phyloP scores from a whole-genome alignment of 352 stramenopile genomes.

The Globisporangium viniferum region DNA sequence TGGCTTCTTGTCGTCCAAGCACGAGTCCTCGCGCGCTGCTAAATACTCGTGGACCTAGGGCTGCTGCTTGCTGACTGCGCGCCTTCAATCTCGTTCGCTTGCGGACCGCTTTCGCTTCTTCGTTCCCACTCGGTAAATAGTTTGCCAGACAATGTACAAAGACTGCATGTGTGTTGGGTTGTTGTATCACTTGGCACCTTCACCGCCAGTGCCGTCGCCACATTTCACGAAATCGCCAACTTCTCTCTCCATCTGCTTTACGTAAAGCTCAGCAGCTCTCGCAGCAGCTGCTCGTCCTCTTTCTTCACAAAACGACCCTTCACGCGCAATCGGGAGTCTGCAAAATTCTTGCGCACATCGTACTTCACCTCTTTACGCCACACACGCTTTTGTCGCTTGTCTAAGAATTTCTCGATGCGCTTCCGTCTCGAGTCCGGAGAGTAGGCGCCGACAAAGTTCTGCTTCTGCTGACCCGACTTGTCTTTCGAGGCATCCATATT shows the following conservation, averaged over 20 bases:
- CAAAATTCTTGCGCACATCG: constrained; percentile 98
- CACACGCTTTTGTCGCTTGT: constrained; percentile 95
- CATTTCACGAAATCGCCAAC: not conserved
- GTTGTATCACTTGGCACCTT: not conserved
- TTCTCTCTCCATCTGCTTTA: constrained; percentile 26
- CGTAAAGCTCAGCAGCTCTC: constrained; percentile 82
- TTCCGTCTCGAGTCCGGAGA: constrained; percentile 92
- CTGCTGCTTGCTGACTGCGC: constrained; percentile 1
- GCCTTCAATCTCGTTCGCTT: constrained; percentile 5
- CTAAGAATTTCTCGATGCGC: constrained; percentile 92
- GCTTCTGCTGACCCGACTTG: constrained; percentile 56
- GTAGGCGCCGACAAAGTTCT: constrained; percentile 93
- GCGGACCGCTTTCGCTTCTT: not conserved
- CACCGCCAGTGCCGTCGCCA: not conserved
- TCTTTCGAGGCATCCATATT: constrained; percentile 38
- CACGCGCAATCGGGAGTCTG: constrained; percentile 94
- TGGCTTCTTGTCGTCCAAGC: constrained; percentile 10
- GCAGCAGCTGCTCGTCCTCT: constrained; percentile 92
- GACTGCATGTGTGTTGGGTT: not conserved
- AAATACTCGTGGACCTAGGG: constrained; percentile 17
- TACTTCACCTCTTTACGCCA: constrained; percentile 97
- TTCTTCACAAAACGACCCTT: constrained; percentile 98
- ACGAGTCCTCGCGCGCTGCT: constrained; percentile 11
- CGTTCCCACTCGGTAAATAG: constrained; percentile 19
- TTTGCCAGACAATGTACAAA: constrained; percentile 18